A percentile compares a stretch with the other conserved stretches of the same genome.
These are phyloP conservation scores for Leccinum imitatum DNA, from an alignment of 768 basidiomycete genomes.

Conservation along the genomic window DNA sequence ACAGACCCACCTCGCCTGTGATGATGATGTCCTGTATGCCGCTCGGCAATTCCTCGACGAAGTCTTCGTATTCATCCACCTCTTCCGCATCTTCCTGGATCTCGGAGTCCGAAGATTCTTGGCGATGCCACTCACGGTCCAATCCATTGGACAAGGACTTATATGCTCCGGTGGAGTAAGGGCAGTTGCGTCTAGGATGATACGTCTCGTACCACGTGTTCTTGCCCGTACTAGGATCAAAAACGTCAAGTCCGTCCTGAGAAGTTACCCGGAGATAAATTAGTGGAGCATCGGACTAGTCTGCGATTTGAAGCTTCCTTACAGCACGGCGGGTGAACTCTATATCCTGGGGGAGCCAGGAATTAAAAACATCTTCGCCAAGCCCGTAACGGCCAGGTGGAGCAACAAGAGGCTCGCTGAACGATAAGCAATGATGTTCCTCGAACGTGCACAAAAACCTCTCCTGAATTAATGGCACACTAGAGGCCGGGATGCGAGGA, in stretches of 20 bases:
- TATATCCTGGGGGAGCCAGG: conserved; percentile 45
- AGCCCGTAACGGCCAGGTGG: conserved; percentile 34
- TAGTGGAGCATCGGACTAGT: background rate
- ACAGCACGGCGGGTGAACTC: conserved; percentile 36
- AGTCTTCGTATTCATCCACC: conserved; percentile 39
- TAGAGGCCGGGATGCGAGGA: conserved; percentile 19
- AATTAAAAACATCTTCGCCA: conserved; percentile 48
- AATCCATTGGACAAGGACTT: conserved; percentile 24
- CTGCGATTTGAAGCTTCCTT: conserved; percentile 12
- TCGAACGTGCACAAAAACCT: conserved; percentile 42
- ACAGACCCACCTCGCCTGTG: conserved; percentile 45
- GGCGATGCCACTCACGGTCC: conserved; percentile 26
- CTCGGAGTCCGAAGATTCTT: conserved; percentile 19
- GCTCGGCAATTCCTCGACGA: conserved; percentile 37
- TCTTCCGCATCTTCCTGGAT: conserved; percentile 29
- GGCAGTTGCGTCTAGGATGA: conserved; percentile 37
- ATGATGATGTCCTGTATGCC: conserved; percentile 53
- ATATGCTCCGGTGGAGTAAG: conserved; percentile 37
- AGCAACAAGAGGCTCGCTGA: conserved; percentile 36
- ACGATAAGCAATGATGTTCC: conserved; percentile 48
- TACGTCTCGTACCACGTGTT: conserved; percentile 47
- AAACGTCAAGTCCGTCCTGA: conserved; percentile 43
- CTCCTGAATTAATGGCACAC: conserved; percentile 32
- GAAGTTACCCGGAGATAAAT: conserved; percentile 14
- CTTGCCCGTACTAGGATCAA: conserved; percentile 39